phyloP scores from a whole-genome alignment of 1,284 basidiomycete genomes.

The Melampsora larici-populina region DNA sequence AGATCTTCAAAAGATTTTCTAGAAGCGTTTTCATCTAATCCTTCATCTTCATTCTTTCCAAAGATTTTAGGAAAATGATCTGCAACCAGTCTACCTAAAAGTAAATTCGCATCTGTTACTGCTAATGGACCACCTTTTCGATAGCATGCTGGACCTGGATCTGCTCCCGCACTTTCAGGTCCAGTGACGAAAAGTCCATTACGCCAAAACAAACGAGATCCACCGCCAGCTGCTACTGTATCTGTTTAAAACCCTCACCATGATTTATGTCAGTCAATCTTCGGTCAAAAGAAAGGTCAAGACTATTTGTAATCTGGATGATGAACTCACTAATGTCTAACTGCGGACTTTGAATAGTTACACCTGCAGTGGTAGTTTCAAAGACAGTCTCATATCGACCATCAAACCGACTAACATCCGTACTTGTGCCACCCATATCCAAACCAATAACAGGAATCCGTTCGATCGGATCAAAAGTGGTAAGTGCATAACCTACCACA shows the following conservation, averaged over 20 bases:
- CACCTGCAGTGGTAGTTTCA: constrained; percentile 85
- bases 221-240: constrained; percentile 74
- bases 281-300: constrained; percentile 29
- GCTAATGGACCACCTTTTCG: constrained; percentile 80
- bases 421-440: constrained; percentile 81
- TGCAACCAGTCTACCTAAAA: constrained; percentile 76
- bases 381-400: constrained; percentile 82
- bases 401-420: constrained; percentile 82
- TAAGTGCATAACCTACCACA: constrained; percentile 80
- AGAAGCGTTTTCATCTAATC: constrained; percentile 70
- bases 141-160: constrained; percentile 73
- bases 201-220: constrained; percentile 72
- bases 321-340: constrained; percentile 50
- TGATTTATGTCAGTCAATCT: not conserved
- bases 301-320: not conserved
- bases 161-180: constrained; percentile 75
- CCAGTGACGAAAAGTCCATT: constrained; percentile 80
- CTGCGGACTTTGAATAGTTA: constrained; percentile 82
- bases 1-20: constrained; percentile 65
- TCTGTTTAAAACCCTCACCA: constrained; percentile 10
- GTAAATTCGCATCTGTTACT: constrained; percentile 79
- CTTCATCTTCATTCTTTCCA: constrained; percentile 76
- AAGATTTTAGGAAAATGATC: constrained; percentile 70
- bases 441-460: constrained; percentile 74
- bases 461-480: constrained; percentile 69